Conservation (phyloP, 2,329 filamentous ascomycete species). For the Hypoxylon sp. region DNA sequence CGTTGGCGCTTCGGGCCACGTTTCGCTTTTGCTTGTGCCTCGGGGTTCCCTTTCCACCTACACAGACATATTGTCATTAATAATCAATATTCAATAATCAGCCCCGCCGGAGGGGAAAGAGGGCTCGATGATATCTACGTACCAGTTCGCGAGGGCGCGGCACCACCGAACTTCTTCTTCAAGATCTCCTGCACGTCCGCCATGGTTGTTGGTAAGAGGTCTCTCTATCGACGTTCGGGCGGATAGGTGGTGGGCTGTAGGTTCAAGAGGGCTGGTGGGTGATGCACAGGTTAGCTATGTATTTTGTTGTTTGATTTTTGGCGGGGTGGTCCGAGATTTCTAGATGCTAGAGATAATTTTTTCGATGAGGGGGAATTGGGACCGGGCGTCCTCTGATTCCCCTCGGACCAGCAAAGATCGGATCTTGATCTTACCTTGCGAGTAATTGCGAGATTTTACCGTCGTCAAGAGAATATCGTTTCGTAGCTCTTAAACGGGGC, state of each 20-base stretch:
- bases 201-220: slow-evolving; percentile 46
- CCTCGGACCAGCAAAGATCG: background rate
- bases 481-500: slow-evolving; percentile 36
- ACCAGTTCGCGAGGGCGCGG: slow-evolving; percentile 55
- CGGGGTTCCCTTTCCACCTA: slow-evolving; percentile 94
- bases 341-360: slow-evolving; percentile 1
- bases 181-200: slow-evolving; percentile 63
- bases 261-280: slow-evolving; percentile 25
- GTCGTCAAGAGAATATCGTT: slow-evolving; percentile 36
- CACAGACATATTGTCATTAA: slow-evolving; percentile 24
- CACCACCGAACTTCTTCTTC: slow-evolving; percentile 56
- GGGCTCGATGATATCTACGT: slow-evolving; percentile 39
- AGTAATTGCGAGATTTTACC: slow-evolving; percentile 42
- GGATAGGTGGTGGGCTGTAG: slow-evolving; percentile 24
- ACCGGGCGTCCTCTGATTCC: background rate
- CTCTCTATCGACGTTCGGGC: slow-evolving; percentile 31
- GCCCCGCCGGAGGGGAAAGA: background rate
- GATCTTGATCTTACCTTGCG: slow-evolving; percentile 39
- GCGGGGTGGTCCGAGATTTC: background rate
- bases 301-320: slow-evolving; percentile 6
- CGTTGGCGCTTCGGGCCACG: slow-evolving; percentile 90
- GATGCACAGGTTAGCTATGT: slow-evolving; percentile 11
- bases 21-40: slow-evolving; percentile 99
- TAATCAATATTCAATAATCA: slow-evolving; percentile 25
- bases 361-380: background rate